A percentile compares a stretch with the other conserved stretches of the same genome.
Evolutionary conservation across 2,329 filamentous ascomycete species (phyloP).

Genomic region (Colletotrichum euphorbiae): DNA sequence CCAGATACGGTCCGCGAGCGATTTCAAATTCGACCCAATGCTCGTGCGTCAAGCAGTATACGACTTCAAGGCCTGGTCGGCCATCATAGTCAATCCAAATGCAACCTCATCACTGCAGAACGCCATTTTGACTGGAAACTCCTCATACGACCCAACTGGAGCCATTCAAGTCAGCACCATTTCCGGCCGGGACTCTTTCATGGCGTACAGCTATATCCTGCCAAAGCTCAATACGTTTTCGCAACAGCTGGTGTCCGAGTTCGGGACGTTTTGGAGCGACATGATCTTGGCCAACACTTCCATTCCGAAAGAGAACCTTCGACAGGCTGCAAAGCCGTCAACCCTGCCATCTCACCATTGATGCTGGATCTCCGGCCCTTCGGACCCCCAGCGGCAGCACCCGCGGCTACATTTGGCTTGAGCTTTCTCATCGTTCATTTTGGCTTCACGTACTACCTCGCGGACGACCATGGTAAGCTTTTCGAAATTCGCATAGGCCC

Average conservation of each 20-base stretch:
- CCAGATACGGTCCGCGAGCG: constrained; percentile 19
- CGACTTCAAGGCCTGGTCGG: constrained; percentile 27
- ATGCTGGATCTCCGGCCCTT: constrained; percentile 30
- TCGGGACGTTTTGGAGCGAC: constrained; percentile 14
- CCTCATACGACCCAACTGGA: constrained; percentile 28
- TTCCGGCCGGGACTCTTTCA: constrained; percentile 32
- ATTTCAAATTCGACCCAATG: constrained; percentile 21
- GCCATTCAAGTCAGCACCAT: constrained; percentile 22
- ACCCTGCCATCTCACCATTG: constrained; percentile 22
- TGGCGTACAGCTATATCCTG: constrained; percentile 29
- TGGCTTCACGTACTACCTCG: constrained; percentile 30
- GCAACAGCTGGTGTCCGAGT: background rate
- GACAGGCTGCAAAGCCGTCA: constrained; percentile 23
- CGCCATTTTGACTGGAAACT: constrained; percentile 10
- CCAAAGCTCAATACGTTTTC: constrained; percentile 20
- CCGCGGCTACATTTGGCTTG: constrained; percentile 22
- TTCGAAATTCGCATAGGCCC: background rate
- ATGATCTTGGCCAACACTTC: constrained; percentile 23
- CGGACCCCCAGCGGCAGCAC: constrained; percentile 21
- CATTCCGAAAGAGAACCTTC: constrained; percentile 10
- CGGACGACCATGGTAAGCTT: constrained; percentile 21
- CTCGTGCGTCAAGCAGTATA: constrained; percentile 25
- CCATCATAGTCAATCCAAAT: constrained; percentile 23
- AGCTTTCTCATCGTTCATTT: constrained; percentile 27
- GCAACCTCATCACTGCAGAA: constrained; percentile 18